These are phyloP conservation scores for Botryotinia convoluta DNA, from an alignment of 2,329 filamentous ascomycete genomes.

Conservation along the genomic window DNA sequence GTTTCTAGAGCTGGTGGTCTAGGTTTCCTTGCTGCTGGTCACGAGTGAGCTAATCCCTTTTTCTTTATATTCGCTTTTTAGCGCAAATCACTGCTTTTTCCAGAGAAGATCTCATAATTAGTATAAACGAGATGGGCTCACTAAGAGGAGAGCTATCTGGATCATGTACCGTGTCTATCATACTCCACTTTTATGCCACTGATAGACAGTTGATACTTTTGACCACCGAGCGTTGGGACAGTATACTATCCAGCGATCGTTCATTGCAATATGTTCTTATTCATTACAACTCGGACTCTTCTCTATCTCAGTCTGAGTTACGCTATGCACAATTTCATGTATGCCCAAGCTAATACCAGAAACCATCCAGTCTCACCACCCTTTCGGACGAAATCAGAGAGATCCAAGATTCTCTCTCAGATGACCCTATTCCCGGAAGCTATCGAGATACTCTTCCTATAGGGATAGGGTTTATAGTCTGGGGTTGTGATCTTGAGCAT, in stretches of 20 bases:
- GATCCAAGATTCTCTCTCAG: conserved; percentile 17
- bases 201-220: background rate
- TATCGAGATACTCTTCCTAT: conserved; percentile 41
- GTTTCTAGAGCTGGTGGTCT: conserved; percentile 55
- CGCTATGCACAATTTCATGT: background rate
- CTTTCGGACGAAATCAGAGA: conserved; percentile 13
- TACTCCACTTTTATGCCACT: background rate
- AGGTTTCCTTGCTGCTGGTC: conserved; percentile 47
- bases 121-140: background rate
- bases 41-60: conserved; percentile 27
- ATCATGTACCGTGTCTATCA: background rate
- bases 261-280: conserved; percentile 12
- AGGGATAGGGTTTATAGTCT: conserved; percentile 48
- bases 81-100: conserved; percentile 1
- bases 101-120: background rate
- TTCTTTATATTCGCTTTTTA: background rate
- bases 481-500: conserved; percentile 43
- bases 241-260: background rate
- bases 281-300: conserved; percentile 32
- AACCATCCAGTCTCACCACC: conserved; percentile 2
- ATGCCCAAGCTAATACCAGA: background rate
- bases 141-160: background rate
- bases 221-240: background rate
- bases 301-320: conserved; percentile 3
- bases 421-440: conserved; percentile 21